Base-by-base conservation (phyloP, 2,329 filamentous ascomycete species). In the Ilyonectria mors-panacis region DNA sequence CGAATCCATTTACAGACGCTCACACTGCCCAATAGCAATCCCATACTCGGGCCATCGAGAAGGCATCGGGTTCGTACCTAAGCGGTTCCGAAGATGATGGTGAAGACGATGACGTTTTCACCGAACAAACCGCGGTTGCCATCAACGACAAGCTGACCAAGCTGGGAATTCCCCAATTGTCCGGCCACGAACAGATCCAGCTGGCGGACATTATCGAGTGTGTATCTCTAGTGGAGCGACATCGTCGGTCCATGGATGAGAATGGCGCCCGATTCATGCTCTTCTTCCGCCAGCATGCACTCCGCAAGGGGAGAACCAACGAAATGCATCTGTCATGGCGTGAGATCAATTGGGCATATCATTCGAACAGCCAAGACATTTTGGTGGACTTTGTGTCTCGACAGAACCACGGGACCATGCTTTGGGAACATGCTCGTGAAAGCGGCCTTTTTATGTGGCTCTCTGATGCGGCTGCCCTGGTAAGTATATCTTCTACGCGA, bases 391-490 rank as follows among this genome's bases (percentile, higher is more conserved):
- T 97, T 73, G 92, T 97, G 10, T 90, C 91, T 12, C 86, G 89
- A 21, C 94, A 97, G 75, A 94, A 92, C 73, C 92, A 94, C 70
- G 92, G 92, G 1, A 91, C 89, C 66, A 86, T 98, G 83, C 83
- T 92, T 7, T 99, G 96, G 96, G 88, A 92, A 69, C 88, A 95
- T 74, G 96, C 95, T 1, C 88, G 92, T 53, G 92, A 97, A 77
- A 94, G 92, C 71, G 96, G 96, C 12, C 87, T 98, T 62, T 98
- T 97, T 77, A 95, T 98, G 91, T 99, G 96, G 95, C 86, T 99
- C 70, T 89, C 90, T 0, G 95, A 98, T 79, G 81, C 86, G 19
- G 88, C 87, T 61, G 91, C 94, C 23, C 84, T 98, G 78, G 94
- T 96, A 85, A 80, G 91, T 79, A 53, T 9, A 59, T 28, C 9